Evolutionary conservation across 2,329 filamentous ascomycete genomes (phyloP), one percentile per base, ranked within the genome.

Genomic region (Aspergillus japonicus): DNA sequence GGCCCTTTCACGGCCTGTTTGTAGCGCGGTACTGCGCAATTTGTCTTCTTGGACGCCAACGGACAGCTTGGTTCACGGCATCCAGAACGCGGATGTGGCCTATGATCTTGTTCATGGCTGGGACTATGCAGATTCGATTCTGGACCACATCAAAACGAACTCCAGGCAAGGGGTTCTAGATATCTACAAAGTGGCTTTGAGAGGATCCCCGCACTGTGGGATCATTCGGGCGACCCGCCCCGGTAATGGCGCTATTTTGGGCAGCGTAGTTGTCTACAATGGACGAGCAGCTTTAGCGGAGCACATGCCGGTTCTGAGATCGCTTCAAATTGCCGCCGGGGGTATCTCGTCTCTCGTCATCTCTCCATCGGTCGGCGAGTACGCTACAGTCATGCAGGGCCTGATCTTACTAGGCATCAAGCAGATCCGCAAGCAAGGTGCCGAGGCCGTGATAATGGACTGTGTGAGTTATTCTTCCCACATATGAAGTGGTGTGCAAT

Each of bases 71-170:
- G 82, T 89, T 1, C 87, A 89, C 68, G 89, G 85, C 62, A 83
- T 96, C 29, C 86, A 91, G 66, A 84, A 85, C 50, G 87, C 89
- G 1, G 89, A 87, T 35, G 86, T 92, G 57, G 87, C 87, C 68
- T 96, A 96, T 69, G 92, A 96, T 68, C 82, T 96, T 44, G 90
- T 96, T 19, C 88, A 92, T 68, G 91, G 91, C 8, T 84, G 88
- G 74, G 89, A 92, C 57, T 91, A 92, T 66, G 85, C 87, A 10
- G 88, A 89, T 11, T 82, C 83, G 3, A 89, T 96, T 35, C 81
- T 96, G 21, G 85, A 86, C 65, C 90, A 94, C 68, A 88, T 95
- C 62, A 87, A 86, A 56, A 84, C 86, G 0, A 87, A 89, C 74
- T 87, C 90, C 47, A 85, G 87, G n/a, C 88, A 90, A 57, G 91